Percentiles rank a stretch among this genome's conserved stretches.
Evolutionary conservation across 345 rosid species (phyloP).

Genomic region (Psidium guajava): DNA sequence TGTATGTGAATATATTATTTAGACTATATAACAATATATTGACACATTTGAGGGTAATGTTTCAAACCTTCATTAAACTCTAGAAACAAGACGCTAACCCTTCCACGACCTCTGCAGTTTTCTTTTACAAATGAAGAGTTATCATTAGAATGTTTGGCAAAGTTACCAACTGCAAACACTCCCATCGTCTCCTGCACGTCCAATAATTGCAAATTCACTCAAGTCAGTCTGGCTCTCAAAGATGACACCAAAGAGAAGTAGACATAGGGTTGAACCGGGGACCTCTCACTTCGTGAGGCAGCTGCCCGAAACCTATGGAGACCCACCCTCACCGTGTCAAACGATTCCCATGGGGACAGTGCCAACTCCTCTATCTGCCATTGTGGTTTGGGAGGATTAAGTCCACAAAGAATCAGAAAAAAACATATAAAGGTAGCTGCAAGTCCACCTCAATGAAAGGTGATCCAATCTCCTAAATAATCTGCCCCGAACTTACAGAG

Average conservation of each 20-base stretch:
- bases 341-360: background rate
- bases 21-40: too few relatives aligned
- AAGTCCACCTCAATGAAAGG: background rate
- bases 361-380: background rate
- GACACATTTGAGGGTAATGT: background rate
- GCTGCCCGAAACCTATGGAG: background rate
- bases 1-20: too few relatives aligned
- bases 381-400: background rate
- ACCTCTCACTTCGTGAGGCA: background rate
- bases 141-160: background rate
- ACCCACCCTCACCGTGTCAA: background rate
- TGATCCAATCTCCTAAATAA: background rate
- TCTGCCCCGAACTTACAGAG: background rate
- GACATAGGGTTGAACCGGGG: background rate
- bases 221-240: background rate
- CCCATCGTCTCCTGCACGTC: background rate
- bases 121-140: background rate
- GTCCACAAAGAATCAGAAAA: background rate
- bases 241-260: background rate
- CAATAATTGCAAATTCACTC: background rate
- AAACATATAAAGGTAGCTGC: background rate
- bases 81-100: background rate
- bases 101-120: background rate
- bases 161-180: accelerated
- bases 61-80: background rate